Conservation (phyloP, 495 filamentous ascomycete species). For the Hyaloscypha bicolor region DNA sequence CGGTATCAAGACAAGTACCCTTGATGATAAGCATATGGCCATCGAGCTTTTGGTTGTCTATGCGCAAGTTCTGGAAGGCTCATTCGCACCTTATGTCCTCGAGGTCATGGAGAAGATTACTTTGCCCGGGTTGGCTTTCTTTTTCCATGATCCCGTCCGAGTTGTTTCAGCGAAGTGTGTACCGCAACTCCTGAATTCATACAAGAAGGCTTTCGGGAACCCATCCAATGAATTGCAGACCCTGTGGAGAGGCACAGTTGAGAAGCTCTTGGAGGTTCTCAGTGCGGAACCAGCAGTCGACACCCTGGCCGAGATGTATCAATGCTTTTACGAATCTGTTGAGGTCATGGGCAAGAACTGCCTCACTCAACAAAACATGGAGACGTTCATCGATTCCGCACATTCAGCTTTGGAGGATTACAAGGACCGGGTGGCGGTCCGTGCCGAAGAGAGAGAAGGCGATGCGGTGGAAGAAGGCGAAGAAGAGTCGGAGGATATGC, state of each 20-base stretch:
- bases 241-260: slow-evolving; percentile 85
- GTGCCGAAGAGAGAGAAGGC: slow-evolving; percentile 75
- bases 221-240: slow-evolving; percentile 70
- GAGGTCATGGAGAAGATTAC: slow-evolving; percentile 97
- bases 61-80: slow-evolving; percentile 86
- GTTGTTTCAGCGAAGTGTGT: slow-evolving; percentile 94
- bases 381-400: slow-evolving; percentile 80
- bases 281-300: slow-evolving; percentile 93
- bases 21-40: slow-evolving; percentile 99
- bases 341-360: slow-evolving; percentile 88
- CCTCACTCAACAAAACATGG: slow-evolving; percentile 76
- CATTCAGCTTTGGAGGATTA: slow-evolving; percentile 88
- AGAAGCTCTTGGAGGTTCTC: slow-evolving; percentile 92
- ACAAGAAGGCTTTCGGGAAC: slow-evolving; percentile 84
- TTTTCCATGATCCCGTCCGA: slow-evolving; percentile 98
- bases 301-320: slow-evolving; percentile 97
- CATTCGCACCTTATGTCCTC: slow-evolving; percentile 88
- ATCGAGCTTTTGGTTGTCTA: slow-evolving; percentile 98
- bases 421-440: slow-evolving; percentile 76
- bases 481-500: slow-evolving; percentile 76
- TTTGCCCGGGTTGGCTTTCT: slow-evolving; percentile 91
- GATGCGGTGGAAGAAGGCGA: slow-evolving; percentile 77
- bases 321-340: slow-evolving; percentile 99
- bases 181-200: slow-evolving; percentile 91
- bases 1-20: slow-evolving; percentile 92